Percentiles rank a stretch among this genome's conserved stretches.
phyloP scores from a whole-genome alignment of 441 rosid genomes.

The Pelargonium australe region DNA sequence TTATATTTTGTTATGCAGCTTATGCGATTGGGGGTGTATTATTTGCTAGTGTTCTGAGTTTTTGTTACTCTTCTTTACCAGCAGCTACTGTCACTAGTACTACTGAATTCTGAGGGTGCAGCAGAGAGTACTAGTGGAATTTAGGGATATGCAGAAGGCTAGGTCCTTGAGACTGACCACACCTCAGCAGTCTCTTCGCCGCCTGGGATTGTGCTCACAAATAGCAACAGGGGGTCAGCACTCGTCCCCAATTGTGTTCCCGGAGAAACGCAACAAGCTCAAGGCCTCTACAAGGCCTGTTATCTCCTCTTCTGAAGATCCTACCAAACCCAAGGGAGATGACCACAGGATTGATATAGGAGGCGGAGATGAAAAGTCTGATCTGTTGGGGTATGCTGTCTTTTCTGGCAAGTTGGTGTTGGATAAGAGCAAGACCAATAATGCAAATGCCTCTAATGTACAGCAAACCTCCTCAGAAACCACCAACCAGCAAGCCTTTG shows the following conservation, averaged over 20 bases:
- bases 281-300: conserved; percentile 40
- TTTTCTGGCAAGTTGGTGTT: conserved; percentile 64
- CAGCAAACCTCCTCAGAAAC: conserved; percentile 41
- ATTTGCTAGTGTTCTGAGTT: conserved; percentile 1
- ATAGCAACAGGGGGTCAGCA: conserved; percentile 56
- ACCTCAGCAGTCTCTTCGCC: conserved; percentile 61
- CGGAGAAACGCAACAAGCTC: conserved; percentile 73
- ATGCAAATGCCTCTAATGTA: conserved; percentile 32
- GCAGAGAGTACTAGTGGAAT: conserved; percentile 1
- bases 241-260: conserved; percentile 83
- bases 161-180: conserved; percentile 32
- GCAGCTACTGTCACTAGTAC: background rate
- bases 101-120: background rate
- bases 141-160: conserved; percentile 13
- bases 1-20: background rate
- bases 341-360: conserved; percentile 68
- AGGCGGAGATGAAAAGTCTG: conserved; percentile 79
- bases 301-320: conserved; percentile 30
- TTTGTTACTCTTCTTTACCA: background rate
- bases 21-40: background rate
- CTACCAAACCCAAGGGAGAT: conserved; percentile 36
- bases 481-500: conserved; percentile 44
- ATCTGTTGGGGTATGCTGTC: conserved; percentile 72
- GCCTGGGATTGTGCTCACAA: conserved; percentile 83
- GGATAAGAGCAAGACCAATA: conserved; percentile 56